These are phyloP conservation scores for Penicillium antarcticum DNA, from an alignment of 495 filamentous ascomycete genomes.

Conservation along the genomic window DNA sequence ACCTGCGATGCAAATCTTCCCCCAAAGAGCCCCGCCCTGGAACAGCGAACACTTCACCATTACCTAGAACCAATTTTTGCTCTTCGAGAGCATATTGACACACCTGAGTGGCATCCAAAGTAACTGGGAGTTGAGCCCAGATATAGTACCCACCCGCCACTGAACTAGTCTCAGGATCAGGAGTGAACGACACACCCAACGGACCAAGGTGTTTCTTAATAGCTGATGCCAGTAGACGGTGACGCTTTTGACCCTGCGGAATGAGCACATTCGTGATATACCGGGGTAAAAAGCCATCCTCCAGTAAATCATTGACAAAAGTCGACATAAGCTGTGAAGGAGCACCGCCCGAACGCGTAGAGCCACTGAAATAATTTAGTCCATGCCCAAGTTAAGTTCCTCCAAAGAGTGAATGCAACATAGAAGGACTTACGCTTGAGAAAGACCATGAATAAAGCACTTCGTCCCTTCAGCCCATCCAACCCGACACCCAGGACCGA, in stretches of 20 bases:
- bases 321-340: conserved; percentile 65
- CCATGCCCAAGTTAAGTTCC: background rate
- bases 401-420: conserved; percentile 16
- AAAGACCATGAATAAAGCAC: conserved; percentile 54
- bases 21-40: conserved; percentile 34
- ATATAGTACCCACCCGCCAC: conserved; percentile 64
- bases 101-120: conserved; percentile 39
- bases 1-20: conserved; percentile 32
- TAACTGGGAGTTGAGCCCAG: conserved; percentile 56
- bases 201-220: conserved; percentile 48
- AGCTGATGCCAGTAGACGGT: conserved; percentile 40
- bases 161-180: conserved; percentile 47
- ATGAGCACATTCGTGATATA: conserved; percentile 42
- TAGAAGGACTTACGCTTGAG: conserved; percentile 43
- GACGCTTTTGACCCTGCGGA: conserved; percentile 48
- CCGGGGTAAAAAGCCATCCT: conserved; percentile 37
- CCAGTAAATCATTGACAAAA: conserved; percentile 55
- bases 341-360: conserved; percentile 64
- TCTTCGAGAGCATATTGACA: conserved; percentile 41
- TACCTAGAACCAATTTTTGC: conserved; percentile 53
- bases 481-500: conserved; percentile 61
- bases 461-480: conserved; percentile 68
- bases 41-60: conserved; percentile 58
- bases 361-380: conserved; percentile 40
- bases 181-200: conserved; percentile 45